phyloP scores from a whole-genome alignment of 352 stramenopile species.

The Globisporangium nodosum region DNA sequence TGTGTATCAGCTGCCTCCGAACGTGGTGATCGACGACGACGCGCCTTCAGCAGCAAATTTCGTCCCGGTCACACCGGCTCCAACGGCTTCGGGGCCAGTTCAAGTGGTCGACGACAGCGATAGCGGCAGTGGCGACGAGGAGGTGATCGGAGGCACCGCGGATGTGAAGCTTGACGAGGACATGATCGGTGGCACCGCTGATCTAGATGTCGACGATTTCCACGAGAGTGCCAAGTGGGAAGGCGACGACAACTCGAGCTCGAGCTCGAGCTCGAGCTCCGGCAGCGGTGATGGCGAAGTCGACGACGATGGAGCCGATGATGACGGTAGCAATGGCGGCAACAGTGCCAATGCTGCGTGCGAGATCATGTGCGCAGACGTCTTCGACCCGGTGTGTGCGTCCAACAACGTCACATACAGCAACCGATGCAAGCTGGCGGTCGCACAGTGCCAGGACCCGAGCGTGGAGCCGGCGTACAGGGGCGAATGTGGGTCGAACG shows the following conservation, averaged over 20 bases:
- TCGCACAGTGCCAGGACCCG: conserved; percentile 10
- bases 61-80: neutral
- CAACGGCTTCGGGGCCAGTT: neutral
- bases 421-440: conserved; percentile 6
- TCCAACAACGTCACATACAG: conserved; percentile 17
- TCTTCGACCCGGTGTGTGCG: conserved; percentile 16
- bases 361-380: conserved; percentile 5
- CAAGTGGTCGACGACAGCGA: neutral
- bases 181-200: neutral
- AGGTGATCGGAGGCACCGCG: neutral
- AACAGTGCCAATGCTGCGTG: neutral
- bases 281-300: neutral
- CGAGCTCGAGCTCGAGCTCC: neutral
- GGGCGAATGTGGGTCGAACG: neutral
- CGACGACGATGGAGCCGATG: neutral
- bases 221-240: neutral
- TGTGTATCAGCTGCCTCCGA: neutral
- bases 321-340: neutral
- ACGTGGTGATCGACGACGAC: conserved; percentile 4
- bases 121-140: neutral
- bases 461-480: neutral
- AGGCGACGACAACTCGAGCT: too few relatives aligned
- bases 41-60: conserved; percentile 1
- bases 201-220: neutral
- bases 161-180: neutral